Evolutionary conservation across 1,139 yeast species (phyloP), one percentile per base, ranked within the genome.

Genomic region (Saccharomyces hybrid): DNA sequence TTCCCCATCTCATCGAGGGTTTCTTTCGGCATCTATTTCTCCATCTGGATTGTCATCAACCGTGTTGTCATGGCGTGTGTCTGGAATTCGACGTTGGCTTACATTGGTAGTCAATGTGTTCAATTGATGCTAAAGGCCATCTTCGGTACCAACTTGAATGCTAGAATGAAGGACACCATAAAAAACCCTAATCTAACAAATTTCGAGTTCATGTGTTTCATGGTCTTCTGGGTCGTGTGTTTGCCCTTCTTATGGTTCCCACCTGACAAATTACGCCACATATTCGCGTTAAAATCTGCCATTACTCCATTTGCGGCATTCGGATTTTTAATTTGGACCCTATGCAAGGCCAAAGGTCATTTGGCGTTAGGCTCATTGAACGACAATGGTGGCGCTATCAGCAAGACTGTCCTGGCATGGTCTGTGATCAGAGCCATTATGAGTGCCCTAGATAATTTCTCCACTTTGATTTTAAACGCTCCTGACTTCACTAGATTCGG

Each of bases 401-500:
- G 50, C 7, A 48, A 31, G 2, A 74, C 84, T 2, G 83, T 72
- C 0, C 78, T 85, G 55, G 91, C 83, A 32, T 89, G 97, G 97
- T 86, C 87, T 1, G 87, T 88, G 68, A 81, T 89, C 55, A 78
- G 79, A 63, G 80, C 90, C 11, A 76, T 84, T 42, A 86, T 89
- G 91, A 84, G 84, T 71, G 78, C 90, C 48, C 74, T 89, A 60
- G 89, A 95, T 46, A 87, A 87, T 72, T 88, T 89, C 65, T 93
- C 95, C 3, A 88, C 96, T 3, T 78, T 89, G 63, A 86, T 89
- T 66, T 79, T 86, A 60, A 90, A 89, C 72, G 87, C 95, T n/a
- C 96, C 97, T 0, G 97, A 90, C 76, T 89, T 88, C 71, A 79
- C 96, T 19, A 82, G 97, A 70, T 86, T 89, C 70, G 87, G 96